Conservation (phyloP, 2,329 filamentous ascomycete species). For the Fusarium pseudocircinatum region DNA sequence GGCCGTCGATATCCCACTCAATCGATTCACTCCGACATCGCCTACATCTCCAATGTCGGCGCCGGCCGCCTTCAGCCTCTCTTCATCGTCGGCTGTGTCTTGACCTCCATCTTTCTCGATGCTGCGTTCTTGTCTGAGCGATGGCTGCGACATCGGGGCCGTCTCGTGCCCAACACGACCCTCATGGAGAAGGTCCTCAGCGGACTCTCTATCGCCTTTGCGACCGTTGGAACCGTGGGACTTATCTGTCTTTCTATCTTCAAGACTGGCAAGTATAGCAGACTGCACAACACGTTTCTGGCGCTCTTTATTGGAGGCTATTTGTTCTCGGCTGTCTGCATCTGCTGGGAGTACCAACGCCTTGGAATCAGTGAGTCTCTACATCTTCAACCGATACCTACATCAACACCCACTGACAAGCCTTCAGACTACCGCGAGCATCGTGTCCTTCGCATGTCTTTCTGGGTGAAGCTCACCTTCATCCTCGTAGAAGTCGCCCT, state of each 20-base stretch:
- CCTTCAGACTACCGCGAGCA: slow-evolving; percentile 75
- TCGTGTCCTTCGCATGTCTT: slow-evolving; percentile 77
- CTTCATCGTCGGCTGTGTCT: slow-evolving; percentile 76
- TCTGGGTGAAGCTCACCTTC: slow-evolving; percentile 88
- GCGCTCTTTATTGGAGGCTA: slow-evolving; percentile 87
- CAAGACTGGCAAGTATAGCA: slow-evolving; percentile 76
- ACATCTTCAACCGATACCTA: not conserved
- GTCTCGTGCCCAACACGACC: slow-evolving; percentile 76
- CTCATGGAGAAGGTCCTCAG: slow-evolving; percentile 70
- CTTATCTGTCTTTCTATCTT: slow-evolving; percentile 87
- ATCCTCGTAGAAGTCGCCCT: slow-evolving; percentile 82
- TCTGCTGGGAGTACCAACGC: slow-evolving; percentile 89
- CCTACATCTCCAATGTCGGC: slow-evolving; percentile 77
- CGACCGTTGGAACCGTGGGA: slow-evolving; percentile 79
- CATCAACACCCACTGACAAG: not conserved
- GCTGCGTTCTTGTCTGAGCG: slow-evolving; percentile 83
- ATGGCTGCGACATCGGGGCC: slow-evolving; percentile 83
- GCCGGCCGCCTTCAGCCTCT: slow-evolving; percentile 74
- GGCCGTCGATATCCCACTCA: slow-evolving; percentile 70
- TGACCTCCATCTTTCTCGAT: slow-evolving; percentile 84
- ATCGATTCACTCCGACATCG: slow-evolving; percentile 65
- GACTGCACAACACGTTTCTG: slow-evolving; percentile 79
- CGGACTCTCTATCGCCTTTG: slow-evolving; percentile 70
- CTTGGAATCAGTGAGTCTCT: slow-evolving; percentile 72
- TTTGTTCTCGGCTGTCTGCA: slow-evolving; percentile 84